These are phyloP conservation scores for Fomitiporia mediterranea DNA, from an alignment of 1,284 basidiomycete species.

Conservation along the genomic window DNA sequence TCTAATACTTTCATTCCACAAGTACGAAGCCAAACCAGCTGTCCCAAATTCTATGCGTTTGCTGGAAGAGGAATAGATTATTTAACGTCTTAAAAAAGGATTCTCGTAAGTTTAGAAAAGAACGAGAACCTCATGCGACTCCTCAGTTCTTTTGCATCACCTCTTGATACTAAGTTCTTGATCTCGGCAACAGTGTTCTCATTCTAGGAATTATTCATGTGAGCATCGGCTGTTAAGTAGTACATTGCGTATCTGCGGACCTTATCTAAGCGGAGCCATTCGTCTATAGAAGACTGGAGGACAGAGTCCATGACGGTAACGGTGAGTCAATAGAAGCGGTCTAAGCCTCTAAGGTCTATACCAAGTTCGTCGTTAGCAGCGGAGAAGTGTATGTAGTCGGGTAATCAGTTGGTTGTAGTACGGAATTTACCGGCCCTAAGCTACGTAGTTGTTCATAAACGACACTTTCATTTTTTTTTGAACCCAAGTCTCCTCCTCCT, in stretches of 20 bases:
- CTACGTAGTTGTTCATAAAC: not conserved
- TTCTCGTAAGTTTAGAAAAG: not conserved
- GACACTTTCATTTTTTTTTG: slow-evolving; percentile 23
- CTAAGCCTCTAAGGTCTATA: not conserved
- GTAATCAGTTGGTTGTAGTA: not conserved
- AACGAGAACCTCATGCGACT: slow-evolving; percentile 49
- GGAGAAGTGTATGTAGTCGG: not conserved
- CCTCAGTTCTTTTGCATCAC: slow-evolving; percentile 47
- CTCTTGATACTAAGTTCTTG: slow-evolving; percentile 41
- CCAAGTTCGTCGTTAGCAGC: not conserved
- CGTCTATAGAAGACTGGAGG: slow-evolving; percentile 42
- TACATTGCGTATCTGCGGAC: slow-evolving; percentile 29
- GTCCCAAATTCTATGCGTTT: slow-evolving; percentile 81
- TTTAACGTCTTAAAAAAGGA: slow-evolving; percentile 13
- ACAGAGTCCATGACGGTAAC: slow-evolving; percentile 19
- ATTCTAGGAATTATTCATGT: slow-evolving; percentile 38
- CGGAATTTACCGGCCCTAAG: not conserved
- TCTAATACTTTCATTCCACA: not conserved
- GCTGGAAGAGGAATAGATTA: slow-evolving; percentile 31
- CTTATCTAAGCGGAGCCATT: slow-evolving; percentile 55
- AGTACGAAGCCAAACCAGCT: slow-evolving; percentile 48
- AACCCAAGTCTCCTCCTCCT: slow-evolving; percentile 21
- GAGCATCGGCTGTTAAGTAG: not conserved
- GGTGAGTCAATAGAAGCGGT: not conserved
- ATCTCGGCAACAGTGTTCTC: slow-evolving; percentile 50